phyloP scores from a whole-genome alignment of 139 green algal species.

The Micromonas pusilla region DNA sequence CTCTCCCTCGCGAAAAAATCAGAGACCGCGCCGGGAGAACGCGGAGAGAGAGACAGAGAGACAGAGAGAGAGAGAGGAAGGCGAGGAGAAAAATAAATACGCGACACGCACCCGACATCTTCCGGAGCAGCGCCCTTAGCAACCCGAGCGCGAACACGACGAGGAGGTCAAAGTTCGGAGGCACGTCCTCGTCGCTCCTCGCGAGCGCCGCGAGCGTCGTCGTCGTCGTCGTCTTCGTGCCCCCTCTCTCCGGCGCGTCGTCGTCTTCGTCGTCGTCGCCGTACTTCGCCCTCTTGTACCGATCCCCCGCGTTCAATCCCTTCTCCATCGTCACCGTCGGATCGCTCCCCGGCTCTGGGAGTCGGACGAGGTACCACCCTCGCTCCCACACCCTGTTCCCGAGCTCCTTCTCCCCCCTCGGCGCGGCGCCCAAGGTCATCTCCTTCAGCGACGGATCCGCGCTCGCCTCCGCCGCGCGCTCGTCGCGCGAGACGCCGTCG shows the following conservation, averaged over 20 bases:
- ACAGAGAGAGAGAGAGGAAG: too few species aligned
- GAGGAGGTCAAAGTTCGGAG: conserved; percentile 65
- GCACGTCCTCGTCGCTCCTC: conserved; percentile 35
- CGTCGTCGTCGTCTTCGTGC: conserved; percentile 6
- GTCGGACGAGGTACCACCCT: background rate
- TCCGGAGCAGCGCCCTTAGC: conserved; percentile 38
- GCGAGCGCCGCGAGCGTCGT: background rate
- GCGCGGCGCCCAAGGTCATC: background rate
- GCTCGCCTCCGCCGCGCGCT: background rate
- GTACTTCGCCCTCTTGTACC: background rate
- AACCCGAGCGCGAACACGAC: conserved; percentile 70
- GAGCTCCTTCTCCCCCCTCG: background rate
- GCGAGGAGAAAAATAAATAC: too few species aligned
- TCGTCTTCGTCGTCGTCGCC: background rate
- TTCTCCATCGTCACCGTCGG: background rate
- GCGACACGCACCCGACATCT: too few species aligned
- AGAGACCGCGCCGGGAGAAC: too few species aligned
- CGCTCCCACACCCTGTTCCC: background rate
- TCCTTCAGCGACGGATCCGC: background rate
- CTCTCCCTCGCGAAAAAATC: background rate
- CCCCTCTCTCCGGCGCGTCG: background rate
- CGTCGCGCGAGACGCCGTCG: conserved; percentile 33
- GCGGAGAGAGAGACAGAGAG: too few species aligned
- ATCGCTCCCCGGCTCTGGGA: background rate
- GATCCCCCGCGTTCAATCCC: background rate